Base-by-base conservation (phyloP, 2,329 filamentous ascomycete genomes). In the Aspergillus ochraceus region DNA sequence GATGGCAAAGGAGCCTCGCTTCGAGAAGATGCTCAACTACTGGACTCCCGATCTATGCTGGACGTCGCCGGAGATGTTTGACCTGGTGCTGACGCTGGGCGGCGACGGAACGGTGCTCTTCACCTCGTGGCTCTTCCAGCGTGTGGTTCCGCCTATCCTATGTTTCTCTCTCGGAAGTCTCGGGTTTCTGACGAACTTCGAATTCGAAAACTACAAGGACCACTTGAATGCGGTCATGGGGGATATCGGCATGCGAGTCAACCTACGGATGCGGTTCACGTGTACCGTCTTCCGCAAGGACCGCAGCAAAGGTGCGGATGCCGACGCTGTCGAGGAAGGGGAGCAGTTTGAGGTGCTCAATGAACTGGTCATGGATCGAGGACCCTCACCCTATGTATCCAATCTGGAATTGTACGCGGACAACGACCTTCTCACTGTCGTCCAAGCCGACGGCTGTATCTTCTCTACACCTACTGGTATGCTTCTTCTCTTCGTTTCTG, bases 301-400 rank as follows among this genome's bases (percentile, higher is more conserved):
- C 62, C 71, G 72, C 8, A 77, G 72, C 55, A 76, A 78, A 47
- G 76, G 75, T 12, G 76, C 80, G 6, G 79, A 73, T n/a, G 72
- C 80, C 2, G 84, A 83, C 11, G 82, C 86, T n/a, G 84, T 89
- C 66, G 89, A 95, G 68, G 93, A 97, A 76, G 91, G 90, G 49
- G 94, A 98, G 79, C 93, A 97, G 70, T 98, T 97, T 65, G 95
- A 99, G 79, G 94, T 99, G 20, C 87, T 99, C 65, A 99, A 99
- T 77, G 95, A 99, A 79, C 88, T 99, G 54, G 94, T 99, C 76
- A 98, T 99, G 69, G 95, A 99, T 79, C 91, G 95, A 61, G 95
- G 95, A 64, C 95, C 95, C 70, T 96, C 91, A 17, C 93, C 94
- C 20, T 99, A 98, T 74, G 94, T 99, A 60, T 98, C 94, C 49